Evolutionary conservation across 2,329 filamentous ascomycete genomes (phyloP), one percentile per base, ranked within the genome.

Genomic region (Aspergillus sergii): DNA sequence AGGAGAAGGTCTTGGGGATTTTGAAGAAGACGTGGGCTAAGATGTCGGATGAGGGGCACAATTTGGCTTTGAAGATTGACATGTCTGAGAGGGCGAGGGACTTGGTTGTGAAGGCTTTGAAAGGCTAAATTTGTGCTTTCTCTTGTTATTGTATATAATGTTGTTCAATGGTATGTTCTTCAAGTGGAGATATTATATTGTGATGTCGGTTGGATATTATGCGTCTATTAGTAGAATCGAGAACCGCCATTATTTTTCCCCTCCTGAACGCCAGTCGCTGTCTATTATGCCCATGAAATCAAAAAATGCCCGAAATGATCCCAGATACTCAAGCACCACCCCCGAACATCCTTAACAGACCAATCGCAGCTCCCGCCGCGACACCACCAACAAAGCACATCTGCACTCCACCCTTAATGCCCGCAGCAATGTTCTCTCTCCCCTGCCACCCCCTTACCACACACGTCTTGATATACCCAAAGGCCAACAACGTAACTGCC

Each of bases 21-120:
- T 74, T 93, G 75, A 81, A 81, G 69, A 92, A 92, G 84, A 92
- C 90, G 16, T 92, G 90, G 90, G 87, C 72, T 55, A 93, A 93
- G 82, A 93, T 92, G 90, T 87, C 86, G 56, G 82, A 85, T 41
- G 76, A 76, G 62, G 90, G 90, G 0, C 81, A 84, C 66, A 82
- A 85, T 68, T 76, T 92, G 75, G 91, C 90, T n/a, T 73, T 92
- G 68, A 77, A 80, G 66, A 88, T 93, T 79, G 78, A 86, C 19
- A 83, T 92, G 79, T 88, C 86, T 59, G 88, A 88, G 23, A 80
- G 86, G 66, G 88, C 86, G 59, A 85, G 82, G 76, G 80, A 76
- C 65, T 77, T 93, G 76, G 85, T 92, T 64, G 82, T 79, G 58
- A 90, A 85, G 77, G 90, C 90, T 19, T 73, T 93, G 66, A 78